Percentiles rank a stretch among this genome's conserved stretches.
These are phyloP conservation scores for Brassica carinata DNA, from an alignment of 345 rosid genomes.

Conservation along the genomic window DNA sequence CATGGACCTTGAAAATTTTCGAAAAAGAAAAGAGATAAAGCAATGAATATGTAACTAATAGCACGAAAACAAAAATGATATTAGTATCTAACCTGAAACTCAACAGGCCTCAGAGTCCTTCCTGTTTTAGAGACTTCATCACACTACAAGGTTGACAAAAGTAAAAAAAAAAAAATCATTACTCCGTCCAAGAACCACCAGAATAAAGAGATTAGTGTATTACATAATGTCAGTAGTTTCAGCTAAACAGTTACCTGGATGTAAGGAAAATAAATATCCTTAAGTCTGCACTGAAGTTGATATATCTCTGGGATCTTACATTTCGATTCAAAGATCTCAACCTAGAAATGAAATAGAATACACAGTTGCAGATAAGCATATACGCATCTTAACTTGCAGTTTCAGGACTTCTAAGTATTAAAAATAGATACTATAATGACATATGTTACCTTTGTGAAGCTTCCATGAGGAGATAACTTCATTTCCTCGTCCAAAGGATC, in stretches of 20 bases:
- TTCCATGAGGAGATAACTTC: slow-evolving; percentile 53
- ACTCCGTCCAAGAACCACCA: not conserved
- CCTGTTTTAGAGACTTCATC: slow-evolving; percentile 54
- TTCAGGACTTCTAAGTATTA: not conserved
- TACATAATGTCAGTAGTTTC: not conserved
- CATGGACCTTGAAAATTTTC: slow-evolving; percentile 52
- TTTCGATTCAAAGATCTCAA: slow-evolving; percentile 54
- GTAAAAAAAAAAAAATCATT: not conserved
- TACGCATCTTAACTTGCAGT: not conserved
- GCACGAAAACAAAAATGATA: not conserved
- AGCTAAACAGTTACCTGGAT: slow-evolving; percentile 53
- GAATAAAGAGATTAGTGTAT: not conserved
- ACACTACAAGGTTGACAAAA: slow-evolving; percentile 43
- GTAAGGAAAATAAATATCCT: slow-evolving; percentile 85
- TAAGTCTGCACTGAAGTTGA: slow-evolving; percentile 62
- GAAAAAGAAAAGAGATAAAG: not conserved
- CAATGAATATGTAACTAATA: not conserved
- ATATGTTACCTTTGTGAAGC: slow-evolving; percentile 53
- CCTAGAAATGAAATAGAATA: slow-evolving; percentile 41
- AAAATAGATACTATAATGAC: not conserved
- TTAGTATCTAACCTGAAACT: slow-evolving; percentile 47
- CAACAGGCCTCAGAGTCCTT: slow-evolving; percentile 58
- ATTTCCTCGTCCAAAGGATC: slow-evolving; percentile 58
- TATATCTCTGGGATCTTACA: slow-evolving; percentile 32
- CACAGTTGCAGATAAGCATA: not conserved